Conservation (phyloP, 2,329 filamentous ascomycete species). For the Aspergillus hiratsukae region DNA sequence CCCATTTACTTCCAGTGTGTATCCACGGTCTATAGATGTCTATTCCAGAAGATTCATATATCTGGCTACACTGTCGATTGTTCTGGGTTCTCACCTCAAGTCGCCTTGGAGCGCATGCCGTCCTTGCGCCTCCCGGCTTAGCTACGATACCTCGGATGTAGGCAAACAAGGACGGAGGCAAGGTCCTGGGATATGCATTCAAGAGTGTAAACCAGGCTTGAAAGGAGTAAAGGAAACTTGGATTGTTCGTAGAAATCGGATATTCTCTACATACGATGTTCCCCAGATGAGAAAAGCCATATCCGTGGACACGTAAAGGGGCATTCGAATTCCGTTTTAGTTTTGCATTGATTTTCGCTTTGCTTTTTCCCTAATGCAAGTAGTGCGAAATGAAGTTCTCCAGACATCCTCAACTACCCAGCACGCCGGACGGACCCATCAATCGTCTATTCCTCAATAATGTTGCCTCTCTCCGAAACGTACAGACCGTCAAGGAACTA, state of each 20-base stretch:
- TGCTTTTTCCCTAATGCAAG: constrained; percentile 37
- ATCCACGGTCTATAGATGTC: not conserved
- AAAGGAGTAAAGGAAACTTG: constrained; percentile 13
- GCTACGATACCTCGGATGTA: no score
- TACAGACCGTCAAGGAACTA: constrained; percentile 99
- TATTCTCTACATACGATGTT: constrained; percentile 26
- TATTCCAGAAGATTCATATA: not conserved
- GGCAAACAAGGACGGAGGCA: no score
- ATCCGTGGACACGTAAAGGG: constrained; percentile 21
- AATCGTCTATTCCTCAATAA: constrained; percentile 58
- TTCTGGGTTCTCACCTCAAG: not conserved
- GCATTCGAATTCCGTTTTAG: constrained; percentile 27
- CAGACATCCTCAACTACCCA: constrained; percentile 33
- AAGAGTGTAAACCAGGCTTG: not conserved
- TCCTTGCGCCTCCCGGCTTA: no score
- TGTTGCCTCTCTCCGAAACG: constrained; percentile 98
- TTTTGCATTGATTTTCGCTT: constrained; percentile 33
- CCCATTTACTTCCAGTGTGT: not conserved
- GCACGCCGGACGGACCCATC: constrained; percentile 26
- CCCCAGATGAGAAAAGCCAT: constrained; percentile 24
- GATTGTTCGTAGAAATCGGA: constrained; percentile 16
- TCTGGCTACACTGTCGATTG: not conserved
- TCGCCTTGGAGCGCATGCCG: no score
- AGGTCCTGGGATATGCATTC: not conserved
- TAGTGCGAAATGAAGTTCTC: constrained; percentile 37